A percentile compares a stretch with the other conserved stretches of the same genome.
Evolutionary conservation across 495 filamentous ascomycete genomes (phyloP).

Genomic region (Penicillium ochrochloron): DNA sequence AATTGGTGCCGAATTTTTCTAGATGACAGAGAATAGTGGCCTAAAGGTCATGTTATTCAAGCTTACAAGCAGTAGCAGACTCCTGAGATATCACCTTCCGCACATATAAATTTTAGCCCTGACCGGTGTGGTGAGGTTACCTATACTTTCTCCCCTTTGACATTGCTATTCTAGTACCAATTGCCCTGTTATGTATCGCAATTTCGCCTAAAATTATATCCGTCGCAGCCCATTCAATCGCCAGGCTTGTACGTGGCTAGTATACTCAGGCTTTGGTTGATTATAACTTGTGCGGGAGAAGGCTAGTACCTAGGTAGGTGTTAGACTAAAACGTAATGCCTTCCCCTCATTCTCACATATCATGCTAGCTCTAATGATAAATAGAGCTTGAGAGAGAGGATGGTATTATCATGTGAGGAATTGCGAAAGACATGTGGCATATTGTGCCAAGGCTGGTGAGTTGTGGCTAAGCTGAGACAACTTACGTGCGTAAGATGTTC

Average conservation of each 20-base stretch:
- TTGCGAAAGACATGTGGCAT: too few species aligned
- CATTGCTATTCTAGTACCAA: neutral
- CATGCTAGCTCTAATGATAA: too few species aligned
- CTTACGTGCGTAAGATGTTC: too few species aligned
- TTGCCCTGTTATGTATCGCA: neutral
- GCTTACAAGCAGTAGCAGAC: neutral
- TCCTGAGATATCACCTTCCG: too few species aligned
- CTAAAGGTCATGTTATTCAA: neutral
- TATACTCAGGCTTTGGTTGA: neutral
- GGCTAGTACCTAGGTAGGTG: neutral
- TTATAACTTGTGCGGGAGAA: neutral
- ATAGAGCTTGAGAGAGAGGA: too few species aligned
- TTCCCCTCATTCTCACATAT: too few species aligned
- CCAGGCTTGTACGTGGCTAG: neutral
- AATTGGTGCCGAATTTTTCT: neutral
- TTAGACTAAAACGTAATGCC: neutral
- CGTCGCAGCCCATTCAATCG: neutral
- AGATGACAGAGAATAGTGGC: neutral
- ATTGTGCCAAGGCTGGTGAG: too few species aligned
- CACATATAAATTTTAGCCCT: neutral
- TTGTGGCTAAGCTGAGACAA: too few species aligned
- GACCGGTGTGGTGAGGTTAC: neutral
- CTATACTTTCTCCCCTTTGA: neutral
- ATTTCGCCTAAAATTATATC: slow-evolving; percentile 13
- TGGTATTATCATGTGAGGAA: too few species aligned